Percentiles rank a stretch among this genome's conserved stretches.
Evolutionary conservation across 805 yeast genomes (phyloP).

Genomic region (Candida suzukii): DNA sequence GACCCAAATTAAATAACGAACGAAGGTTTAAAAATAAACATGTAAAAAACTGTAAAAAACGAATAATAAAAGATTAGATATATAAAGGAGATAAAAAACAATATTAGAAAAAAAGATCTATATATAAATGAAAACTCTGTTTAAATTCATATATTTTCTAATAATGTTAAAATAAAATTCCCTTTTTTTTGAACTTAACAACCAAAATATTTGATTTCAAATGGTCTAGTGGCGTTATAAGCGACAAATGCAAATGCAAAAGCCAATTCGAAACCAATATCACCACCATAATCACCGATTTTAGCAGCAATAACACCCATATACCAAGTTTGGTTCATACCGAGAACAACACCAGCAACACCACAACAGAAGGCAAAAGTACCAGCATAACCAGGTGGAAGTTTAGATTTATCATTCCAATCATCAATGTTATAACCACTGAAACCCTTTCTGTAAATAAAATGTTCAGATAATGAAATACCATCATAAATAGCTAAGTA

Average conservation of each 20-base stretch:
- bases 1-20: too few relatives aligned
- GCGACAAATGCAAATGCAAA: constrained; percentile 59
- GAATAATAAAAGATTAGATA: too few relatives aligned
- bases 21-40: too few relatives aligned
- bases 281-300: constrained; percentile 72
- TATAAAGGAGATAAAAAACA: too few relatives aligned
- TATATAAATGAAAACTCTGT: too few relatives aligned
- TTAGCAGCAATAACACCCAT: constrained; percentile 55
- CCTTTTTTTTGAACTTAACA: constrained; percentile 26
- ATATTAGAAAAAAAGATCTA: not conserved
- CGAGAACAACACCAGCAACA: constrained; percentile 76
- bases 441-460: constrained; percentile 63
- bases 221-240: constrained; percentile 49
- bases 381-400: constrained; percentile 80
- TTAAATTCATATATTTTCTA: too few relatives aligned
- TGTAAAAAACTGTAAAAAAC: too few relatives aligned
- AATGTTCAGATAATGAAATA: constrained; percentile 74
- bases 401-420: constrained; percentile 47
- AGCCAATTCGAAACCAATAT: constrained; percentile 79
- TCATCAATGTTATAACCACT: constrained; percentile 55
- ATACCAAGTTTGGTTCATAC: constrained; percentile 87
- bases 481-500: constrained; percentile 82
- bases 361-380: constrained; percentile 73
- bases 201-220: constrained; percentile 60
- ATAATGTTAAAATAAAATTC: too few relatives aligned